Evolutionary conservation across 2,329 filamentous ascomycete species (phyloP).

Genomic region (Talaromyces sp.): DNA sequence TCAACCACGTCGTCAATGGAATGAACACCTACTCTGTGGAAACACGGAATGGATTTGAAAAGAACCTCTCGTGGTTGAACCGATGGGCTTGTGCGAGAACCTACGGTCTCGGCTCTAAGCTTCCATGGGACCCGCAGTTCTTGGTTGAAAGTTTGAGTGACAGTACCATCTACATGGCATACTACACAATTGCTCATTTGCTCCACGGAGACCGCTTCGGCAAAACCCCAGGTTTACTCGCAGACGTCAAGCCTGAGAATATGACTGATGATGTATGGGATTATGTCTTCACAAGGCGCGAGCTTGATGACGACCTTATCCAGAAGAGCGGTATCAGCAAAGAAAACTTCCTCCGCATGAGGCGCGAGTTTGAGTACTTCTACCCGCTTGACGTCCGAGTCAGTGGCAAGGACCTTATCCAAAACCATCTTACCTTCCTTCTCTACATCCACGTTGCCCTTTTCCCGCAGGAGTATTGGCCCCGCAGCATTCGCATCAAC

Average conservation of each 20-base stretch:
- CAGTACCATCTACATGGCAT: conserved; percentile 76
- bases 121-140: conserved; percentile 89
- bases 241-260: conserved; percentile 69
- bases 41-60: conserved; percentile 74
- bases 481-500: conserved; percentile 77
- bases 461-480: conserved; percentile 86
- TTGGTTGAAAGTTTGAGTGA: conserved; percentile 90
- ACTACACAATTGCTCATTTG: conserved; percentile 56
- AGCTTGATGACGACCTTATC: conserved; percentile 61
- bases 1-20: conserved; percentile 65
- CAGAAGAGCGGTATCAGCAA: conserved; percentile 65
- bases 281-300: conserved; percentile 78
- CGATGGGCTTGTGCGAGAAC: conserved; percentile 93
- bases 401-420: conserved; percentile 88
- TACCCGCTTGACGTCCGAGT: conserved; percentile 87
- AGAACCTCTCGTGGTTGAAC: conserved; percentile 85
- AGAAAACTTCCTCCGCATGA: conserved; percentile 70
- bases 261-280: conserved; percentile 97
- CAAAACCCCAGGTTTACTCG: conserved; percentile 59
- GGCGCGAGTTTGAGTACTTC: conserved; percentile 93
- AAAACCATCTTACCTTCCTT: conserved; percentile 93
- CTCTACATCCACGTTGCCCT: conserved; percentile 89
- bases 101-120: conserved; percentile 86
- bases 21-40: conserved; percentile 77
- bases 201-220: conserved; percentile 87